These are phyloP conservation scores for Graphium sp. DNA, from an alignment of 2,329 filamentous ascomycete genomes.

Conservation along the genomic window DNA sequence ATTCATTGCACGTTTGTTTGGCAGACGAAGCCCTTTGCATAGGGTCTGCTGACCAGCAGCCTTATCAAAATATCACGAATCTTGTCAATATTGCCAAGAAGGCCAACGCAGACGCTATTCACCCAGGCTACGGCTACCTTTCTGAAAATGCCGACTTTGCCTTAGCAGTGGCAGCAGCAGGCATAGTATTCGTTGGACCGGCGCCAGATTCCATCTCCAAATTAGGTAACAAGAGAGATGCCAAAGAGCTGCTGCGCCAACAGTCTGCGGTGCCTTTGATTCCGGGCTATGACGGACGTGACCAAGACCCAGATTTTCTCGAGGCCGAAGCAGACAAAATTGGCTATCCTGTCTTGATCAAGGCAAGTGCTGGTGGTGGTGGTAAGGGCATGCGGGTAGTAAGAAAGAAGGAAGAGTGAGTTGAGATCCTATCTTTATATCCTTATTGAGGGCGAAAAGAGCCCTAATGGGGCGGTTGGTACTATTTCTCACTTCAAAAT, in stretches of 20 bases:
- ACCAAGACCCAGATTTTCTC: slow-evolving; percentile 6
- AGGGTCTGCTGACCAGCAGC: neutral
- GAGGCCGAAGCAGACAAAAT: slow-evolving; percentile 12
- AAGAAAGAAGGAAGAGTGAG: slow-evolving; percentile 3
- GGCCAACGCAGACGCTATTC: slow-evolving; percentile 35
- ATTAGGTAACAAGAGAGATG: slow-evolving; percentile 14
- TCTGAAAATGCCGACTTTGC: slow-evolving; percentile 49
- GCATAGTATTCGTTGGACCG: slow-evolving; percentile 43
- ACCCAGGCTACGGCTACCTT: slow-evolving; percentile 52
- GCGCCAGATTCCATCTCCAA: slow-evolving; percentile 22
- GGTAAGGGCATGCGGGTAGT: slow-evolving; percentile 19
- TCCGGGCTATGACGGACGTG: slow-evolving; percentile 13
- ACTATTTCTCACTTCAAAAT: slow-evolving; percentile 21
- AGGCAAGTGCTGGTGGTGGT: slow-evolving; percentile 22
- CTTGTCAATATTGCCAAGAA: slow-evolving; percentile 24
- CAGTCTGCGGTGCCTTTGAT: slow-evolving; percentile 15
- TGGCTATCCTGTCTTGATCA: slow-evolving; percentile 20
- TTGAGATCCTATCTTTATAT: neutral
- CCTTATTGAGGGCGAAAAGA: slow-evolving; percentile 6
- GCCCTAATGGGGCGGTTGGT: slow-evolving; percentile 10
- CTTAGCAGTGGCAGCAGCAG: slow-evolving; percentile 27
- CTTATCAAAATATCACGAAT: slow-evolving; percentile 1
- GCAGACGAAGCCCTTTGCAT: slow-evolving; percentile 1
- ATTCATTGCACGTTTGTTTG: neutral
- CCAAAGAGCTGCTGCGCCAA: slow-evolving; percentile 9